phyloP scores from a whole-genome alignment of 306 rosid species.

The Cucumis melo region DNA sequence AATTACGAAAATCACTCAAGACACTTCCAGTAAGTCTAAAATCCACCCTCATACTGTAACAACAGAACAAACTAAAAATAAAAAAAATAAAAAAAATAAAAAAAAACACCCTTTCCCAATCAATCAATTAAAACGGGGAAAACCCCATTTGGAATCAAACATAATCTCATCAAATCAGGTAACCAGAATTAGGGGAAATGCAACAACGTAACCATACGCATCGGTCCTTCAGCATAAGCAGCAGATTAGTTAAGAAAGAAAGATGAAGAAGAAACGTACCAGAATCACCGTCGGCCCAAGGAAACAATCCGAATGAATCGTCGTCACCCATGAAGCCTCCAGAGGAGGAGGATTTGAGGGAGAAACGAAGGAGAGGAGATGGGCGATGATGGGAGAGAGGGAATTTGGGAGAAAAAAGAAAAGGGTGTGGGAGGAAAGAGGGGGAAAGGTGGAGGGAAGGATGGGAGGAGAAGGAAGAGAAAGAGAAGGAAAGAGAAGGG shows the following conservation, averaged over 20 bases:
- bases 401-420: conserved; percentile 15
- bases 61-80: neutral
- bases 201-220: neutral
- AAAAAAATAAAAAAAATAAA: no score
- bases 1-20: neutral
- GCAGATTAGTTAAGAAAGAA: neutral
- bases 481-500: conserved; percentile 28
- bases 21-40: neutral
- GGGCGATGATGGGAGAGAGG: conserved; percentile 16
- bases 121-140: neutral
- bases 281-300: conserved; percentile 46
- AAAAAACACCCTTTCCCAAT: neutral
- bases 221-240: neutral
- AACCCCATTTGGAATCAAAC: neutral
- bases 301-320: conserved; percentile 45
- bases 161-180: neutral
- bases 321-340: conserved; percentile 32
- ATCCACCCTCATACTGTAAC: neutral
- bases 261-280: conserved; percentile 21
- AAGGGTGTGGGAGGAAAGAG: conserved; percentile 3
- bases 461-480: conserved; percentile 31
- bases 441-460: conserved; percentile 13
- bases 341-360: conserved; percentile 33
- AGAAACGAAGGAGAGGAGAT: conserved; percentile 36
- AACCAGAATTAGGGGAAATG: neutral